Evolutionary conservation across 352 stramenopile genomes (phyloP), one percentile per base, ranked within the genome.

Genomic region (Thraustotheca clavata): DNA sequence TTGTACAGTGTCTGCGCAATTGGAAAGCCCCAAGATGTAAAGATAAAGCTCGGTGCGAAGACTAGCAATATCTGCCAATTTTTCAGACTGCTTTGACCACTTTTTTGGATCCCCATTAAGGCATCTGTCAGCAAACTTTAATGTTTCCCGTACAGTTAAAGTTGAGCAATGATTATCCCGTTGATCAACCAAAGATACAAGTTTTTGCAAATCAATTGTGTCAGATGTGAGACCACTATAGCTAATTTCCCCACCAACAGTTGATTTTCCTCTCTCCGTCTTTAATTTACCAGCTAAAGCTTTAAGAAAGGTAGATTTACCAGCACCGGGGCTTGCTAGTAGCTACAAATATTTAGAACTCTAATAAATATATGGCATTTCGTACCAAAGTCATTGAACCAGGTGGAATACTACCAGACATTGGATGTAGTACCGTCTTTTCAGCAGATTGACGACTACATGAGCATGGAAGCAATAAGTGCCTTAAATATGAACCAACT

Each of bases 111-210:
- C 62, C 0, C 73, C 72, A 33, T 83, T 91, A 18, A 94, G 74
- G 67, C 86, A 97, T 55, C 89, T 76, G 69, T 95, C 95, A 11
- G 93, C 86, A 75, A 98, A 98, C 59, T 89, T 74, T 67, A 98
- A 83, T 18, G 94, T 98, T 69, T 98, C 93, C 22, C 87, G 77
- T 0, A 98, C 95, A 3, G 94, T 98, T 16, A 98, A 72, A 31
- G 89, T 85, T 9, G 94, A 75, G 38, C 89, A 79, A 80, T 98
- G 94, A 39, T 83, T 79, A 70, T 98, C 94, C 20, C 72, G 69
- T 60, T 86, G 81, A 49, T 88, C 81, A 14, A 90, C 72, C 14
- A 90, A 71, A 0, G 77, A 76, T 2, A 76, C 79, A 2, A 88
- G 62, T 63, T 90, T 90, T 50, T 79, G 73, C 3, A 82, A 67